phyloP scores from a whole-genome alignment of 202 grass and related monocot species.

The Panicum hallii region DNA sequence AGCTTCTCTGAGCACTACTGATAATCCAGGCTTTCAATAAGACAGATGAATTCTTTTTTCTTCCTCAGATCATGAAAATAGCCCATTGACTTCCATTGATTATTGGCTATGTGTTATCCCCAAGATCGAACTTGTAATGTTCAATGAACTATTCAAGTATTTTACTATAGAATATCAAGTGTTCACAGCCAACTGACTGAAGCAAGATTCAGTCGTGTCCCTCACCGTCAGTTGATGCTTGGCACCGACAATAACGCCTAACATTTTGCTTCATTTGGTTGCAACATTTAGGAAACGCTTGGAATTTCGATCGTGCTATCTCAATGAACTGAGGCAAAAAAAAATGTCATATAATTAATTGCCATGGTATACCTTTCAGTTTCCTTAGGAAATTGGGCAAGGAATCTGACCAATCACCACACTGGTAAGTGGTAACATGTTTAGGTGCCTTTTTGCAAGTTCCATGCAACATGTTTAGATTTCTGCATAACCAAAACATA shows the following conservation, averaged over 20 bases:
- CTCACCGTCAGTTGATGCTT: neutral
- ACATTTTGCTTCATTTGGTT: conserved; percentile 6
- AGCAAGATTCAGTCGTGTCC: conserved; percentile 18
- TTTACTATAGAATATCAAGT: conserved; percentile 26
- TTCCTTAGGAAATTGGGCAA: neutral
- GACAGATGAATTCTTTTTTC: conserved; percentile 12
- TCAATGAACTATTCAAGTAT: conserved; percentile 37
- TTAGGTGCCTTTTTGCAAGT: neutral
- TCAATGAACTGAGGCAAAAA: neutral
- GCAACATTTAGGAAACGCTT: neutral
- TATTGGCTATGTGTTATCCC: conserved; percentile 31
- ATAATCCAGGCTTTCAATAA: conserved; percentile 15
- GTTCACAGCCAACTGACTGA: conserved; percentile 10
- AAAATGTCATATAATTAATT: neutral
- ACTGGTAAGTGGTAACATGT: neutral
- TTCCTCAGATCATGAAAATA: conserved; percentile 29
- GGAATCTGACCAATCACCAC: neutral
- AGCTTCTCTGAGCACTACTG: conserved; percentile 25
- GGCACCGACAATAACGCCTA: conserved; percentile 12
- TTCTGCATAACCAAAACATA: conserved; percentile 17
- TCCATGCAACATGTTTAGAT: neutral
- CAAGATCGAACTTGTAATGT: conserved; percentile 38
- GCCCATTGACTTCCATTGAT: conserved; percentile 44
- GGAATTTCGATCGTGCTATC: neutral
- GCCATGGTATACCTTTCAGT: neutral